Evolutionary conservation across 202 grass and related monocot genomes (phyloP).

Genomic region (Hordeum pubiflorum): DNA sequence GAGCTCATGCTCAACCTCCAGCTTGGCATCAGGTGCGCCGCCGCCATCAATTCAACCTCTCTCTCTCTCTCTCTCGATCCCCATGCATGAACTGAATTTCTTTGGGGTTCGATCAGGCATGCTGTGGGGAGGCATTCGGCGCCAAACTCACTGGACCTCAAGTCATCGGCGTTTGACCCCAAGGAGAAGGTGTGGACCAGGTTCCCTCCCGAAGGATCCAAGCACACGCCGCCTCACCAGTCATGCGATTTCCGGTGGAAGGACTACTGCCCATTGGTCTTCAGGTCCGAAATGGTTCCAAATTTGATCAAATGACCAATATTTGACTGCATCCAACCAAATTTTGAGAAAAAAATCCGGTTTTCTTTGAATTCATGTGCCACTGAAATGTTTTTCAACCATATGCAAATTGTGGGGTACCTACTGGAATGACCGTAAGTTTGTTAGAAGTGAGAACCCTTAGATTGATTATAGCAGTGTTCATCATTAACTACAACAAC

Average conservation of each 20-base stretch:
- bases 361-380: no score
- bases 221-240: constrained; percentile 81
- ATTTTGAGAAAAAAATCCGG: no score
- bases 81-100: neutral
- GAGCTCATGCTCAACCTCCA: constrained; percentile 97
- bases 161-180: constrained; percentile 82
- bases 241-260: constrained; percentile 91
- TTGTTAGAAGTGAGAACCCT: no score
- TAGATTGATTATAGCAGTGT: no score
- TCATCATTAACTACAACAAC: no score
- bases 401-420: no score
- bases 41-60: neutral
- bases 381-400: no score
- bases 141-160: constrained; percentile 56
- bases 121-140: constrained; percentile 75
- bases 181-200: constrained; percentile 95
- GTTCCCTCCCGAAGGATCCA: constrained; percentile 86
- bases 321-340: neutral
- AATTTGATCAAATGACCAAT: neutral
- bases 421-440: no score
- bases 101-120: constrained; percentile 41
- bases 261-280: constrained; percentile 87
- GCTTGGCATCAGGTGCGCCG: constrained; percentile 68
- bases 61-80: neutral
- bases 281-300: constrained; percentile 38